These are phyloP conservation scores for Sclerotinia minor DNA, from an alignment of 2,329 filamentous ascomycete species.

Conservation along the genomic window DNA sequence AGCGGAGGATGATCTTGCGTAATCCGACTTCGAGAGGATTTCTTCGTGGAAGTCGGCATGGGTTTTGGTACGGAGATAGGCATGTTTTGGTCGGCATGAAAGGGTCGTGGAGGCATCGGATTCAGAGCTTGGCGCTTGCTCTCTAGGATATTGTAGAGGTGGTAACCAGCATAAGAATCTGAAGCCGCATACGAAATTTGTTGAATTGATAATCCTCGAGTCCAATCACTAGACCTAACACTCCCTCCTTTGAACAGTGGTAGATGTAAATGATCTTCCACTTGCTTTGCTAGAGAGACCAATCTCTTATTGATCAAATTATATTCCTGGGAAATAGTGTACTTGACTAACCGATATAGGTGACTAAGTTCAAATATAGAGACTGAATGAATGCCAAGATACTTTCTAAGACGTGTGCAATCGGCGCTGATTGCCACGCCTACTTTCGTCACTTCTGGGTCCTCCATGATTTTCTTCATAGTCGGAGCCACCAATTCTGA, in stretches of 20 bases:
- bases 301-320: conserved; percentile 63
- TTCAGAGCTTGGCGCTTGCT: conserved; percentile 63
- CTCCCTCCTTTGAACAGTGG: conserved; percentile 74
- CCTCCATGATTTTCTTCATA: conserved; percentile 71
- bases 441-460: conserved; percentile 66
- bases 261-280: conserved; percentile 68
- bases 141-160: conserved; percentile 73
- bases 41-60: background rate
- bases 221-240: conserved; percentile 77
- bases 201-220: conserved; percentile 55
- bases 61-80: conserved; percentile 51
- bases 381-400: conserved; percentile 61
- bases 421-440: conserved; percentile 77
- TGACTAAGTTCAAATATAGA: conserved; percentile 82
- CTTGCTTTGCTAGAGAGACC: conserved; percentile 68
- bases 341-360: conserved; percentile 74
- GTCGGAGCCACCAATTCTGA: conserved; percentile 67
- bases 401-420: conserved; percentile 65
- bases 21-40: conserved; percentile 12
- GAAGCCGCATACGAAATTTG: conserved; percentile 77
- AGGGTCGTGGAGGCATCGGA: conserved; percentile 70
- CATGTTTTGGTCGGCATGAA: conserved; percentile 63
- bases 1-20: conserved; percentile 34
- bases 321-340: conserved; percentile 52
- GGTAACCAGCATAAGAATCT: conserved; percentile 77